Conservation (phyloP, 148 eudicot species). For the Dysphania ambrosioides region DNA sequence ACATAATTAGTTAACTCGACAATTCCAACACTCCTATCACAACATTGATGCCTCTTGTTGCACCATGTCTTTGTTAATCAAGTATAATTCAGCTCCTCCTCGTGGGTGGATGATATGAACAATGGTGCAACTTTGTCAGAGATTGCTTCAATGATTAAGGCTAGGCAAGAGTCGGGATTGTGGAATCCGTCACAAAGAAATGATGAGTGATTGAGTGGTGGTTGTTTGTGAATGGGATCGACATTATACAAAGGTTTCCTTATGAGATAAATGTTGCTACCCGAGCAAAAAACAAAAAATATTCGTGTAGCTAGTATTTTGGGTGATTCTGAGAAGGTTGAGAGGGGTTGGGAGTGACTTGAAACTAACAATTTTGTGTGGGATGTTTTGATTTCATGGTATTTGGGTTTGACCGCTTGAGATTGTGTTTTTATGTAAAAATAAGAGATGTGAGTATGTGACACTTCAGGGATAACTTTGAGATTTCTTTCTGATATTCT, state of each 20-base stretch:
- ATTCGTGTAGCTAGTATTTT: constrained; percentile 8
- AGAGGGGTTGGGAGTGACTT: constrained; percentile 22
- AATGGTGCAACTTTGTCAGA: neutral
- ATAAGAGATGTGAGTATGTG: neutral
- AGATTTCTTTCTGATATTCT: no score
- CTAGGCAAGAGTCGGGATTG: neutral
- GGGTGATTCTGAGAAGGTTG: constrained; percentile 7
- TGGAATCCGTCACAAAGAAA: constrained; percentile 25
- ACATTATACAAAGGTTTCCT: constrained; percentile 16
- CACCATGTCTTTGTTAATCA: constrained; percentile 20
- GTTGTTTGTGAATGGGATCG: constrained; percentile 10
- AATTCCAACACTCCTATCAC: constrained; percentile 23
- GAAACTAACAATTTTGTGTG: constrained; percentile 14
- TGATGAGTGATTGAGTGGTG: no score
- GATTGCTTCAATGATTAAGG: constrained; percentile 6
- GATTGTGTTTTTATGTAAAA: neutral
- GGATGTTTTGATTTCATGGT: neutral
- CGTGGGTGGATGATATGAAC: neutral
- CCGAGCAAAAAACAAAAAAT: constrained; percentile 8
- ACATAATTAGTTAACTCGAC: constrained; percentile 32
- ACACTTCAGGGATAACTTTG: no score
- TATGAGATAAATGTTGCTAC: constrained; percentile 17
- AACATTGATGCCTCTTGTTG: constrained; percentile 2
- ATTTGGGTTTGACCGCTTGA: no score
- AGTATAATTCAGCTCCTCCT: constrained; percentile 14